Evolutionary conservation across 2,329 filamentous ascomycete species (phyloP).

Genomic region (Aaosphaeria pasadenensis): DNA sequence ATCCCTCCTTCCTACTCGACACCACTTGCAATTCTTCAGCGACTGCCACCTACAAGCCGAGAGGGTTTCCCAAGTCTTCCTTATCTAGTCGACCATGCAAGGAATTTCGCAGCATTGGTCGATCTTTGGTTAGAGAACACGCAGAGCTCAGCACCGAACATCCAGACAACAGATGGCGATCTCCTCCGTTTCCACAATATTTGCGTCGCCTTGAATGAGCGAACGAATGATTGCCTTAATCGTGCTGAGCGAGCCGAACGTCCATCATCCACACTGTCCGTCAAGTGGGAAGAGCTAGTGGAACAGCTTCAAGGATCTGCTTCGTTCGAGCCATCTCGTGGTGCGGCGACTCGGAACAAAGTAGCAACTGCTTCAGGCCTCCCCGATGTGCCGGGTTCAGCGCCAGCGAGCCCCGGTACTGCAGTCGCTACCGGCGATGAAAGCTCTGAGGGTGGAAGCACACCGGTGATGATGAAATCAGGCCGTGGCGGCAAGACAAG

Average conservation of each 20-base stretch:
- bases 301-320: constrained; percentile 42
- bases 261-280: constrained; percentile 46
- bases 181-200: constrained; percentile 49
- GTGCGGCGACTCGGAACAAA: constrained; percentile 31
- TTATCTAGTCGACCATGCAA: constrained; percentile 85
- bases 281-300: constrained; percentile 54
- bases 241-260: constrained; percentile 53
- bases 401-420: constrained; percentile 17
- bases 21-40: constrained; percentile 82
- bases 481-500: constrained; percentile 15
- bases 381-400: neutral
- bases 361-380: constrained; percentile 4
- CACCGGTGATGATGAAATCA: constrained; percentile 34
- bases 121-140: constrained; percentile 70
- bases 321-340: constrained; percentile 27
- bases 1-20: constrained; percentile 87
- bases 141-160: constrained; percentile 32
- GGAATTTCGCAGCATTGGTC: constrained; percentile 79
- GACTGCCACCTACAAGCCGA: constrained; percentile 73
- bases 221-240: constrained; percentile 50
- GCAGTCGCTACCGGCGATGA: neutral
- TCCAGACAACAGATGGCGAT: constrained; percentile 43
- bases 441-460: constrained; percentile 15
- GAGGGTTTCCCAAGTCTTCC: constrained; percentile 93
- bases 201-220: constrained; percentile 45